A percentile compares a stretch with the other conserved stretches of the same genome.
These are phyloP conservation scores for Penicillium diatomitis DNA, from an alignment of 495 filamentous ascomycete genomes.

Conservation along the genomic window DNA sequence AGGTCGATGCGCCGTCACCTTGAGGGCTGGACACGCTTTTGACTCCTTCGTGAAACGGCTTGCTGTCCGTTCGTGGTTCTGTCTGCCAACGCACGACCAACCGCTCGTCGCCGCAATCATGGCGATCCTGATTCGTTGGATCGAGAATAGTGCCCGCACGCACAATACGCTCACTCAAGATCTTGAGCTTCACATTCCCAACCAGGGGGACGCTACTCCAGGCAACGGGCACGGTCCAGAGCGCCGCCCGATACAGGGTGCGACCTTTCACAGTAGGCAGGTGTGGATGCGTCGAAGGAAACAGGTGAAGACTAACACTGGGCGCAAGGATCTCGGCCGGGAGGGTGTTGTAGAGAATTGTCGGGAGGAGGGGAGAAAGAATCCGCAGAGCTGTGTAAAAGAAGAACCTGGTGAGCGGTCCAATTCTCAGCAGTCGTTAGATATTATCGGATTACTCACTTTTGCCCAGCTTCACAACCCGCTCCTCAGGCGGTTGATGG, in stretches of 20 bases:
- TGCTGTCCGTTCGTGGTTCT: conserved; percentile 33
- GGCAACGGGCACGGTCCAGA: conserved; percentile 91
- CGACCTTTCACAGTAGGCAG: conserved; percentile 85
- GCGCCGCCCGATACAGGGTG: conserved; percentile 80
- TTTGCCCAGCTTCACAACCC: conserved; percentile 81
- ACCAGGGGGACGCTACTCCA: conserved; percentile 89
- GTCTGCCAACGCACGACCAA: conserved; percentile 83
- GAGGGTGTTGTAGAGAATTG: conserved; percentile 69
- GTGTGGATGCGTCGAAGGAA: conserved; percentile 92
- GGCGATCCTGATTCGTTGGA: conserved; percentile 14
- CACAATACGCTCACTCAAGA: conserved; percentile 80
- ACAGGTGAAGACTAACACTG: conserved; percentile 85
- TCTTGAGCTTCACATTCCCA: conserved; percentile 78
- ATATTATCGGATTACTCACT: conserved; percentile 44
- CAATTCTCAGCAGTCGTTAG: neutral
- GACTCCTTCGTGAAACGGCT: conserved; percentile 11
- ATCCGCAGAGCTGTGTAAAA: conserved; percentile 61
- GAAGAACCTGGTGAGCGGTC: neutral
- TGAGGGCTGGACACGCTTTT: neutral
- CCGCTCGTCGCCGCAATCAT: conserved; percentile 55
- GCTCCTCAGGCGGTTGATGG: conserved; percentile 55
- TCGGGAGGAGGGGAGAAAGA: conserved; percentile 79
- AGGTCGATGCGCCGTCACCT: neutral
- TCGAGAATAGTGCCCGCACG: conserved; percentile 36
- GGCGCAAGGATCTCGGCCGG: conserved; percentile 83